These are phyloP conservation scores for Ogataea parapolymorpha DNA, from an alignment of 805 yeast genomes.

Conservation along the genomic window DNA sequence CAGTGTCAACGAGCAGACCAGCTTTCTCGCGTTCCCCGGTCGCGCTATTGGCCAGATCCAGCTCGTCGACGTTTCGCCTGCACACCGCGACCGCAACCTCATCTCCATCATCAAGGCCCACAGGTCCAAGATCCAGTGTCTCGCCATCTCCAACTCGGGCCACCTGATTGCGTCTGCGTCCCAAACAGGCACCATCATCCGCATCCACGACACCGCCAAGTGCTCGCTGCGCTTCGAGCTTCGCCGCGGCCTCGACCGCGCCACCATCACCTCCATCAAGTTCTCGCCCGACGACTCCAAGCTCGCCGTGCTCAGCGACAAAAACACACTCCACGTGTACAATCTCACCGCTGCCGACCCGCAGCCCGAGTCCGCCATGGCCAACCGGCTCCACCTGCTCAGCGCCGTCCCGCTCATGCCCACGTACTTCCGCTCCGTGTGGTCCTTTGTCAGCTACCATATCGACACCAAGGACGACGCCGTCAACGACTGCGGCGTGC, in stretches of 20 bases:
- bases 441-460: slow-evolving; percentile 82
- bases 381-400: slow-evolving; percentile 63
- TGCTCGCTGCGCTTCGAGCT: slow-evolving; percentile 78
- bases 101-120: slow-evolving; percentile 78
- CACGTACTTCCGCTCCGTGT: slow-evolving; percentile 73
- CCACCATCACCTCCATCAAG: slow-evolving; percentile 75
- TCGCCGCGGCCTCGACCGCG: slow-evolving; percentile 86
- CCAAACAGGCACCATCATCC: slow-evolving; percentile 74
- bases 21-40: slow-evolving; percentile 73
- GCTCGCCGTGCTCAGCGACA: slow-evolving; percentile 85
- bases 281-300: slow-evolving; percentile 74
- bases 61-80: slow-evolving; percentile 67
- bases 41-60: slow-evolving; percentile 74
- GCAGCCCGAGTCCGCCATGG: slow-evolving; percentile 19
- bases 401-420: slow-evolving; percentile 55
- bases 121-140: slow-evolving; percentile 57
- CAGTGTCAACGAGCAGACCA: slow-evolving; percentile 23
- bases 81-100: slow-evolving; percentile 58
- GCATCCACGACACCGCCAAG: slow-evolving; percentile 66
- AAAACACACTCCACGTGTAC: slow-evolving; percentile 84
- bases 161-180: slow-evolving; percentile 76
- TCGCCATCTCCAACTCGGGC: slow-evolving; percentile 63
- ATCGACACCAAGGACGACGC: slow-evolving; percentile 35
- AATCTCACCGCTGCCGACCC: slow-evolving; percentile 41
- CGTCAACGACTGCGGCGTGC: slow-evolving; percentile 39